Base-by-base conservation (phyloP, 2,329 filamentous ascomycete genomes). In the Epichloe gansuensis region DNA sequence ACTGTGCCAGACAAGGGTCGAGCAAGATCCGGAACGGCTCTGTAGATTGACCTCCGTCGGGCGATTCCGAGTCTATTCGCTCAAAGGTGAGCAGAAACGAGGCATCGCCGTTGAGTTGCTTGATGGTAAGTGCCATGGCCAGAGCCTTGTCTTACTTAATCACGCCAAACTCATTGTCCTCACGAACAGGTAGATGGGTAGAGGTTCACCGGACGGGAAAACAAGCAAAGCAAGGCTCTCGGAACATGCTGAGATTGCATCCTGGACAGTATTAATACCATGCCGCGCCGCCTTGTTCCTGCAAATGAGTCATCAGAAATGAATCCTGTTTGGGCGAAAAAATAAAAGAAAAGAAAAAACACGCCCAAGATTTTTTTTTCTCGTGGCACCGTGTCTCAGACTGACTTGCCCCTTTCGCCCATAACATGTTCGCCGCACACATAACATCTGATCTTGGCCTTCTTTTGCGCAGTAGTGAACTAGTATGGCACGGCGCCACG, bases 1-100 rank as follows among this genome's bases (percentile, higher is more conserved):
- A 68, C 0, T 81, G 81, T 11, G 72, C 71, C 35, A 87, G 72
- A 81, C 84, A 88, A 3, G 86, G 85, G 63, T 90, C 85, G 49
- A 89, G 66, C 41, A 89, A 73, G 50, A 89, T 76, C 15, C 77
- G 81, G 64, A 84, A 88, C 4, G 76, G 73, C 49, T 71, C 71
- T 9, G 51, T 27, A n/a, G 47, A 47, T 12, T 49, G 46, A 15
- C 47, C 54, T 17, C 48, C 51, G 8, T 7, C 17, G 5, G 45
- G 9, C 15, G 39, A 48, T n/a, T 58, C 53, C 15, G 50, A 50
- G n/a, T 70, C 66, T 31, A 75, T 67, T 35, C 79, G 78, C 52
- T 76, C 71, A 60, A 86, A 83, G 31, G 76, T 77, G 44, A 86
- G 71, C 38, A 85, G 72, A 62, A 86, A 85, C 3, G 79, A 81